Evolutionary conservation across 1,284 basidiomycete species (phyloP).

Genomic region (Trametes versicolor): DNA sequence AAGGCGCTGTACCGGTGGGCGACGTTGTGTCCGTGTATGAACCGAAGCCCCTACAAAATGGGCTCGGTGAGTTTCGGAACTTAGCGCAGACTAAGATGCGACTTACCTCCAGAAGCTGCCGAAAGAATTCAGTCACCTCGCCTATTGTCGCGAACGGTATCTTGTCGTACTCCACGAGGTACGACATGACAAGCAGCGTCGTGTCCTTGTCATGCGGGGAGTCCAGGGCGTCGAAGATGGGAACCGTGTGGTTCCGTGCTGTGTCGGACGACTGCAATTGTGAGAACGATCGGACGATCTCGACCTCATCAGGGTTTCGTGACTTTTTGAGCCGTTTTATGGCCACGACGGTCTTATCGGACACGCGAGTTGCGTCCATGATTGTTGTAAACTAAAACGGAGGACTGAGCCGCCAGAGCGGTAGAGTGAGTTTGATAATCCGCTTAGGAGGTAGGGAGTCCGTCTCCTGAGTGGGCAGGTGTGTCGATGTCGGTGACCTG

Average conservation of each 20-base stretch:
- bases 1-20: constrained; percentile 36
- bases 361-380: constrained; percentile 6
- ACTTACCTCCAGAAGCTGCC: constrained; percentile 44
- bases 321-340: constrained; percentile 14
- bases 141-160: constrained; percentile 39
- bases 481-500: no score
- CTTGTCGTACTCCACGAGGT: constrained; percentile 35
- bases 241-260: constrained; percentile 42
- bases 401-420: no score
- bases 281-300: constrained; percentile 33
- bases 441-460: no score
- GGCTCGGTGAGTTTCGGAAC: background rate
- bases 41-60: constrained; percentile 33
- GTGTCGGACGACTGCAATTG: constrained; percentile 29
- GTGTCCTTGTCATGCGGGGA: constrained; percentile 27
- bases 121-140: constrained; percentile 43
- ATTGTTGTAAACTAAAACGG: background rate
- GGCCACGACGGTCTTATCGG: background rate
- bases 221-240: constrained; percentile 39
- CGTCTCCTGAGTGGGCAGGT: no score
- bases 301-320: constrained; percentile 25
- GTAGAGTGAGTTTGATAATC: no score
- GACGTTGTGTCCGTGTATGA: constrained; percentile 37
- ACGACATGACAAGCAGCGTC: constrained; percentile 41
- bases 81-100: background rate